Evolutionary conservation across 441 rosid species (phyloP).

Genomic region (Euphorbia corollata): DNA sequence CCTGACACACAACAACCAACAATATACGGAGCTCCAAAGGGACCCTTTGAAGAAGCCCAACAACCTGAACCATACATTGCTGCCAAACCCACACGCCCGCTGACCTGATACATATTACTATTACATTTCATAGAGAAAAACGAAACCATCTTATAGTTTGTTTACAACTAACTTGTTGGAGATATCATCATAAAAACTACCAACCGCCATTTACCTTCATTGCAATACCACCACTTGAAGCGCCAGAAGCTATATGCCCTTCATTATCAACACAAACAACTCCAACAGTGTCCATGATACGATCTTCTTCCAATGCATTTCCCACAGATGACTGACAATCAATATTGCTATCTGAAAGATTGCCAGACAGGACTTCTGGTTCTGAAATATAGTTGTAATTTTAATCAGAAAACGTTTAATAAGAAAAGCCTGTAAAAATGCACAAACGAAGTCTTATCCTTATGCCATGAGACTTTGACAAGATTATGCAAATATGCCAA

Average conservation of each 20-base stretch:
- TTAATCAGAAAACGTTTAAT: background rate
- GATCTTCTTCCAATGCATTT: constrained; percentile 33
- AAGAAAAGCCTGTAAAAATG: background rate
- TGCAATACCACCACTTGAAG: constrained; percentile 93
- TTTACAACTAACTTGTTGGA: constrained; percentile 3
- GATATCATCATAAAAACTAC: background rate
- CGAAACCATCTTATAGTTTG: background rate
- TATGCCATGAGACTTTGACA: background rate
- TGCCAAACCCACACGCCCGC: constrained; percentile 90
- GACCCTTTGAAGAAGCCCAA: constrained; percentile 86
- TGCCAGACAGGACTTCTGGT: constrained; percentile 22
- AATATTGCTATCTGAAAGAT: constrained; percentile 12
- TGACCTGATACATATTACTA: constrained; percentile 36
- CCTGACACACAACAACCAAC: constrained; percentile 84
- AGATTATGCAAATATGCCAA: background rate
- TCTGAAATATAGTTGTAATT: constrained; percentile 24
- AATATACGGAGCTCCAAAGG: constrained; percentile 54
- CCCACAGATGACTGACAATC: constrained; percentile 17
- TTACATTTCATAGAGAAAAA: background rate
- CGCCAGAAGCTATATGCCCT: constrained; percentile 76
- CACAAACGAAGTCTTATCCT: background rate
- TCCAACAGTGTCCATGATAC: constrained; percentile 80
- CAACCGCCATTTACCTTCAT: constrained; percentile 49
- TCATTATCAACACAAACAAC: constrained; percentile 75
- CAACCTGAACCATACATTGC: constrained; percentile 89